These are phyloP conservation scores for Trypanosoma rangeli DNA, from an alignment of 208 protist species.

Conservation along the genomic window DNA sequence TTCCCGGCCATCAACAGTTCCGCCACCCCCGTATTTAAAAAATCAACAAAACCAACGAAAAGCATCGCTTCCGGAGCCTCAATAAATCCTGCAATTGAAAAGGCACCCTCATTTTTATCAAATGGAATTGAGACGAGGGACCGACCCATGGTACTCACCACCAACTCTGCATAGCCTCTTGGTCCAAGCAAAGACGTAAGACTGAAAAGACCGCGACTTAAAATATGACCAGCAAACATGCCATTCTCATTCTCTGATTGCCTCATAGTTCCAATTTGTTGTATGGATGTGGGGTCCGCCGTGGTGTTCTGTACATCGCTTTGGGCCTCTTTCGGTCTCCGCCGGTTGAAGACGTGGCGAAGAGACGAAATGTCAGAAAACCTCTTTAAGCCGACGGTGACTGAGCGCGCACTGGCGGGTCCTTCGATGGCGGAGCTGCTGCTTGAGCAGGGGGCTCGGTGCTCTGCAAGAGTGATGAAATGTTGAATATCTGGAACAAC, in stretches of 20 bases:
- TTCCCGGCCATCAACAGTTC: constrained; percentile 73
- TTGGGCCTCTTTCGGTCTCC: constrained; percentile 13
- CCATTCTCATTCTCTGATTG: constrained; percentile 1
- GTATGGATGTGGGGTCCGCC: neutral
- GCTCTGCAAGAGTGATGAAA: constrained; percentile 43
- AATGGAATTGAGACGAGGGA: constrained; percentile 67
- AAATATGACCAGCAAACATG: constrained; percentile 44
- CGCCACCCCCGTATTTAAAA: constrained; percentile 55
- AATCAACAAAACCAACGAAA: constrained; percentile 74
- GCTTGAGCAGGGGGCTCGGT: constrained; percentile 6
- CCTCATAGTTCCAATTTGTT: neutral
- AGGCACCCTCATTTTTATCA: constrained; percentile 36
- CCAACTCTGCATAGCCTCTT: constrained; percentile 39
- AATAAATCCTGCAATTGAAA: constrained; percentile 66
- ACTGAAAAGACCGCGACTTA: constrained; percentile 71
- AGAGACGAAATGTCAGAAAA: constrained; percentile 59
- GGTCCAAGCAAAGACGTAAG: constrained; percentile 32
- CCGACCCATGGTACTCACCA: constrained; percentile 82
- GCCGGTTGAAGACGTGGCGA: constrained; percentile 36
- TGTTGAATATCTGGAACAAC: constrained; percentile 66
- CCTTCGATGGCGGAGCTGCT: constrained; percentile 2
- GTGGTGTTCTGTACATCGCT: constrained; percentile 14
- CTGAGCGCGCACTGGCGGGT: neutral
- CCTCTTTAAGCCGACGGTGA: constrained; percentile 34
- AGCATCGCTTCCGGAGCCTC: constrained; percentile 71